phyloP scores from a whole-genome alignment of 148 eudicot genomes.

The Diospyros kaki region DNA sequence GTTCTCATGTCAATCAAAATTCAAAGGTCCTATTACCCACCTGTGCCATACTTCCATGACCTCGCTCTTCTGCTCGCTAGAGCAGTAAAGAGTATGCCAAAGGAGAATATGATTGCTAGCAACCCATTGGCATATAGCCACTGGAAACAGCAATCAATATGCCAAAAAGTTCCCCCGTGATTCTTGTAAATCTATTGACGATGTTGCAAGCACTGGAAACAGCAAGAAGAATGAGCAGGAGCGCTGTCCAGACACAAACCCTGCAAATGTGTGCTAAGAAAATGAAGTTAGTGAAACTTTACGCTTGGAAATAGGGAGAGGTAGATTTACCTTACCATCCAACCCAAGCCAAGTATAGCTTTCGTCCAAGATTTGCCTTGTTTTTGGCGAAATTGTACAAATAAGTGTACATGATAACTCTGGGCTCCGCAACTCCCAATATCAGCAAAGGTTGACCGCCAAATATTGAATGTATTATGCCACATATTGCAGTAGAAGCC shows the following conservation, averaged over 20 bases:
- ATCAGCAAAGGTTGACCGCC: slow-evolving; percentile 21
- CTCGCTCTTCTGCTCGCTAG: slow-evolving; percentile 64
- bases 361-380: slow-evolving; percentile 10
- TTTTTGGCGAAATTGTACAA: slow-evolving; percentile 12
- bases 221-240: slow-evolving; percentile 19
- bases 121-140: slow-evolving; percentile 72
- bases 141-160: slow-evolving; percentile 30
- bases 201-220: slow-evolving; percentile 19
- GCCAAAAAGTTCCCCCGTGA: slow-evolving; percentile 25
- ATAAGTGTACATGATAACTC: slow-evolving; percentile 16
- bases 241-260: slow-evolving; percentile 26
- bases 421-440: slow-evolving; percentile 23
- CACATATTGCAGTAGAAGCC: slow-evolving; percentile 22
- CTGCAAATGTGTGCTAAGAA: slow-evolving; percentile 6
- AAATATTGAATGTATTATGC: slow-evolving; percentile 18
- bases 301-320: not conserved
- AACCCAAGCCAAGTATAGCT: slow-evolving; percentile 4
- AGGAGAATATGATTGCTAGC: slow-evolving; percentile 56
- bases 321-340: slow-evolving; percentile 3
- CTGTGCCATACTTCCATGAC: slow-evolving; percentile 71
- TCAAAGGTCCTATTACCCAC: slow-evolving; percentile 18
- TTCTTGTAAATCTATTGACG: slow-evolving; percentile 24
- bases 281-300: not conserved
- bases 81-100: slow-evolving; percentile 54
- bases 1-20: not conserved